Conservation (phyloP, 768 basidiomycete species). For the Psilocybe tampanensis region DNA sequence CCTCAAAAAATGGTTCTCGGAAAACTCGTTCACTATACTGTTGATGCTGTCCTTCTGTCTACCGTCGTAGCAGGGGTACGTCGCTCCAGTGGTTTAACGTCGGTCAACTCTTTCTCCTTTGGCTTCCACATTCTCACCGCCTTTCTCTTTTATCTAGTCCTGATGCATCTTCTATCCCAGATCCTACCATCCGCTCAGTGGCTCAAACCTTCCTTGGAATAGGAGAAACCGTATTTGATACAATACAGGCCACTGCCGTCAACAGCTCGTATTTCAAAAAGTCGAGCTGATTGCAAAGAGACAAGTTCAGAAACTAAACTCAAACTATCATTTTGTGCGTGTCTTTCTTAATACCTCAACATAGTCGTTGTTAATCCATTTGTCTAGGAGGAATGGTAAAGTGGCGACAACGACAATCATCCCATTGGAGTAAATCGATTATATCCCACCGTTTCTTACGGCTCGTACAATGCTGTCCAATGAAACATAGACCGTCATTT, state of each 20-base stretch:
- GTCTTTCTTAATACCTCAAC: background rate
- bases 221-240: conserved; percentile 89
- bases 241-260: conserved; percentile 83
- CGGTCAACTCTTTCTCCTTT: conserved; percentile 35
- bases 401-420: too few species aligned
- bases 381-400: too few species aligned
- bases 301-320: conserved; percentile 8
- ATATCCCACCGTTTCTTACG: background rate
- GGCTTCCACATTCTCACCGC: background rate
- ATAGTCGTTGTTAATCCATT: background rate
- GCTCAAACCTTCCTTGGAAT: conserved; percentile 83
- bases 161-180: conserved; percentile 68
- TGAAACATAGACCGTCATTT: too few species aligned
- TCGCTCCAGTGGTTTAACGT: conserved; percentile 90
- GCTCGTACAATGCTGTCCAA: too few species aligned
- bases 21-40: conserved; percentile 77
- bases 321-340: background rate
- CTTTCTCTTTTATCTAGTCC: conserved; percentile 44
- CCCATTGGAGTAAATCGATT: too few species aligned
- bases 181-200: conserved; percentile 73
- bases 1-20: conserved; percentile 56
- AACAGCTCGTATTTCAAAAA: conserved; percentile 84
- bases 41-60: conserved; percentile 85
- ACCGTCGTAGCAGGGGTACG: conserved; percentile 91
- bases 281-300: conserved; percentile 25